Conservation (phyloP, 495 filamentous ascomycete species). For the Tuber indicum region DNA sequence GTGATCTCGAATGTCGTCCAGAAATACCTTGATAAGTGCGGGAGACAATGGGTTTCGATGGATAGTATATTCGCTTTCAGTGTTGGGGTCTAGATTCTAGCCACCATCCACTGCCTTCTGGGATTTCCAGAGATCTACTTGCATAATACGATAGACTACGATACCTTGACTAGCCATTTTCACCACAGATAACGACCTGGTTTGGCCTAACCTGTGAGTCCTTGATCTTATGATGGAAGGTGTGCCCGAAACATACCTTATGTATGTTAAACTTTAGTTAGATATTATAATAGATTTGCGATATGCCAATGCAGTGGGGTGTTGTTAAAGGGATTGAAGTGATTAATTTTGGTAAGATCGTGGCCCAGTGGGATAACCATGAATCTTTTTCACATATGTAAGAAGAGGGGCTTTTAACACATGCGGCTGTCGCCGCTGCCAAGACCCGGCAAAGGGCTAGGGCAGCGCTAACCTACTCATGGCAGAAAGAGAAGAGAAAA, state of each 20-base stretch:
- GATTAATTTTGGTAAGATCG: neutral
- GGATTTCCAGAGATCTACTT: neutral
- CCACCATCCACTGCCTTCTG: neutral
- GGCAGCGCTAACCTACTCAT: conserved; percentile 23
- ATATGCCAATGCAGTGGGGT: neutral
- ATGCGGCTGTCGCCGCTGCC: conserved; percentile 7
- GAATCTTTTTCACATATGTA: neutral
- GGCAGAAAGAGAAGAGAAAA: conserved; percentile 13
- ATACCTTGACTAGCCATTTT: neutral
- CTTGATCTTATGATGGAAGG: neutral
- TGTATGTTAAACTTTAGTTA: neutral
- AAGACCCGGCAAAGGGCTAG: conserved; percentile 27
- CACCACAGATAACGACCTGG: neutral
- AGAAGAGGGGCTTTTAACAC: neutral
- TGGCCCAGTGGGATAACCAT: neutral
- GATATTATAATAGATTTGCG: neutral
- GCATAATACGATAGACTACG: neutral
- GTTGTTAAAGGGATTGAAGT: neutral
- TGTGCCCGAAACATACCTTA: neutral
- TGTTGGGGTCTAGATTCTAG: conserved; percentile 9
- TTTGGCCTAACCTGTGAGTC: neutral
- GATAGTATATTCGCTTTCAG: conserved; percentile 71
- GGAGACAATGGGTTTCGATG: conserved; percentile 94
- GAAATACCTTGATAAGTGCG: conserved; percentile 84
- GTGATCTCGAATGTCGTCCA: conserved; percentile 73